phyloP scores from a whole-genome alignment of 345 rosid genomes.

The Moricandia arvensis region DNA sequence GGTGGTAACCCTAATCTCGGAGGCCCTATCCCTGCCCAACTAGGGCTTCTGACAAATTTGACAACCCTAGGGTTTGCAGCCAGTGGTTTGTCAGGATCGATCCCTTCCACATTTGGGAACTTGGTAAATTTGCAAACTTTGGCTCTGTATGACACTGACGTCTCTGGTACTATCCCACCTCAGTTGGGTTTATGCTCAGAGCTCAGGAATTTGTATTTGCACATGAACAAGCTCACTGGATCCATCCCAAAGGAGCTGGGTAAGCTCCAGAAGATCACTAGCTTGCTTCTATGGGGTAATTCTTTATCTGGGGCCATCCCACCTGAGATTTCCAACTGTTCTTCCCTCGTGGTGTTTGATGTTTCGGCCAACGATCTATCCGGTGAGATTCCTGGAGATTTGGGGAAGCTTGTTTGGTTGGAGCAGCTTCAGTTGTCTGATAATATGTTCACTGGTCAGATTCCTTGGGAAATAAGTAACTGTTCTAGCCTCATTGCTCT shows the following conservation, averaged over 20 bases:
- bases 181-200: constrained; percentile 76
- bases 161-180: constrained; percentile 72
- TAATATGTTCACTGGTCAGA: constrained; percentile 62
- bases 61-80: constrained; percentile 95
- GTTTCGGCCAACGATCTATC: constrained; percentile 80
- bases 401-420: constrained; percentile 67
- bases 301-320: constrained; percentile 70
- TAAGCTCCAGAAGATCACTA: constrained; percentile 81
- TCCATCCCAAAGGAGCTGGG: constrained; percentile 76
- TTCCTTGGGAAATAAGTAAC: constrained; percentile 81
- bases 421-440: constrained; percentile 98
- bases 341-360: constrained; percentile 89
- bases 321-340: constrained; percentile 77
- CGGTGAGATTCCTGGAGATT: constrained; percentile 75
- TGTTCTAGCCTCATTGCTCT: constrained; percentile 81
- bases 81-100: constrained; percentile 75
- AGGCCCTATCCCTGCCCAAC: constrained; percentile 77
- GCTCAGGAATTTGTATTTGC: constrained; percentile 83
- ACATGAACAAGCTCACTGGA: constrained; percentile 95
- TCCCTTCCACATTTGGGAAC: constrained; percentile 81
- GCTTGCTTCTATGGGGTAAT: constrained; percentile 92
- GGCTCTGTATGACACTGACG: constrained; percentile 82
- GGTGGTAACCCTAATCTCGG: constrained; percentile 87
- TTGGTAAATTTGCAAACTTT: constrained; percentile 82
- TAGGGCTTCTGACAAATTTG: constrained; percentile 72